Evolutionary conservation across 2,329 filamentous ascomycete species (phyloP), one percentile per base, ranked within the genome.

Genomic region (Gyromitra esculenta): DNA sequence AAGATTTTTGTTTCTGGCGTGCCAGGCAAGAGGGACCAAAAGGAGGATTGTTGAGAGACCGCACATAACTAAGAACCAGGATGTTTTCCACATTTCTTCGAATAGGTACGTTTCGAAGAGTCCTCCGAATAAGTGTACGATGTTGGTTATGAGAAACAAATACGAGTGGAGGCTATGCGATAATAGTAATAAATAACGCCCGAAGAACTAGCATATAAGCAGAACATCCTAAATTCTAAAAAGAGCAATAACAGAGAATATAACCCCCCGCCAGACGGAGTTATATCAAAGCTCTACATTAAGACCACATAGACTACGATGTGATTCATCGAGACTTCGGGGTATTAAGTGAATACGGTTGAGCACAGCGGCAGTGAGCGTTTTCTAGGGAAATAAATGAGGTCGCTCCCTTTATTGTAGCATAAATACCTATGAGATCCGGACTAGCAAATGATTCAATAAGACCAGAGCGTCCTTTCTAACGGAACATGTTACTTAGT

Each of bases 1-100:
- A 66, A 90, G 83, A 82, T 92, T 92, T 73, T 85, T 85, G 78
- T 89, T 88, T 67, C 85, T 85, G 75, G 86, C 84, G 81, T 92
- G 90, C 84, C 89, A 88, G 70, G 87, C 81, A 69, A 91, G 82
- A 1, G 90, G 88, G 5, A 88, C 85, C 45, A 88, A 84, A 80
- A 86, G 86, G 65, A 90, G 83, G 25, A 89, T 77, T 59, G 88
- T 83, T 15, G 87, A 78, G 13, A 71, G 48, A 11, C 75, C 67
- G 54, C 75, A 78, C 52, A 71, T 65, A 48, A 73, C 68, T 8
- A 70, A 57, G 69, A 80, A 81, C 57, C 80, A 45, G 5, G 7
- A 45, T 63, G 50, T 64, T 50, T 59, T 18, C 39, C 57, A 43
- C 72, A 75, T 75, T 31, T 8, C 41, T 15, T n/a, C 25, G 13